These are phyloP conservation scores for Cicer pinnatifidum DNA, from an alignment of 306 rosid species.

Conservation along the genomic window DNA sequence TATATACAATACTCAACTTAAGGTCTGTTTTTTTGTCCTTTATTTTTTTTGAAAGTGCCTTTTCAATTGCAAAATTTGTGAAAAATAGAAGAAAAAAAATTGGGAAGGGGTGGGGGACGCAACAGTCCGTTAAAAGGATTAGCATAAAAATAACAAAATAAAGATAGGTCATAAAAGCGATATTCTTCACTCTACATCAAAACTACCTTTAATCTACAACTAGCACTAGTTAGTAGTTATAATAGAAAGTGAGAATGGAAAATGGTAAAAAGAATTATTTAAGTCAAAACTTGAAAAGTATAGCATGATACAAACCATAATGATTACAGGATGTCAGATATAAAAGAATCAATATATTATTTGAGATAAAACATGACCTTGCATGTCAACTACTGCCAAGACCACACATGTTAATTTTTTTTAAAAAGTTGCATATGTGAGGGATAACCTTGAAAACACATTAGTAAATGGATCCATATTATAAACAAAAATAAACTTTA, in stretches of 20 bases:
- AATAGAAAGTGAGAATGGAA: neutral
- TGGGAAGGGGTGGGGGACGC: neutral
- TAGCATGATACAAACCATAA: slow-evolving; percentile 6
- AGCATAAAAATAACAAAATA: neutral
- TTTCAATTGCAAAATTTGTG: neutral
- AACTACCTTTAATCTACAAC: slow-evolving; percentile 11
- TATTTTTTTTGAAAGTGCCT: neutral
- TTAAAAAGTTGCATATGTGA: no score
- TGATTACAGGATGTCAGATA: slow-evolving; percentile 2
- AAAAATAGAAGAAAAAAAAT: neutral
- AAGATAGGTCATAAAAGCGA: neutral
- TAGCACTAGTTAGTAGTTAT: slow-evolving; percentile 12
- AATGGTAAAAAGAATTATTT: neutral
- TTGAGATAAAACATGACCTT: slow-evolving; percentile 7
- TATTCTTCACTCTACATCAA: neutral
- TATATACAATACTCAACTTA: neutral
- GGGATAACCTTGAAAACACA: neutral
- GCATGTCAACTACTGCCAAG: slow-evolving; percentile 8
- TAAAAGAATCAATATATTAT: slow-evolving; percentile 2
- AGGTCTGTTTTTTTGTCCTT: neutral
- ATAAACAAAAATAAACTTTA: slow-evolving; percentile 17
- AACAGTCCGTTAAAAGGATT: neutral
- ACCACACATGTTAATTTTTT: neutral
- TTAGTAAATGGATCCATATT: slow-evolving; percentile 5
- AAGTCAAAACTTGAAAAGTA: slow-evolving; percentile 25